Evolutionary conservation across 2,329 filamentous ascomycete species (phyloP), one percentile per base, ranked within the genome.

Genomic region (Bipolaris oryzae): DNA sequence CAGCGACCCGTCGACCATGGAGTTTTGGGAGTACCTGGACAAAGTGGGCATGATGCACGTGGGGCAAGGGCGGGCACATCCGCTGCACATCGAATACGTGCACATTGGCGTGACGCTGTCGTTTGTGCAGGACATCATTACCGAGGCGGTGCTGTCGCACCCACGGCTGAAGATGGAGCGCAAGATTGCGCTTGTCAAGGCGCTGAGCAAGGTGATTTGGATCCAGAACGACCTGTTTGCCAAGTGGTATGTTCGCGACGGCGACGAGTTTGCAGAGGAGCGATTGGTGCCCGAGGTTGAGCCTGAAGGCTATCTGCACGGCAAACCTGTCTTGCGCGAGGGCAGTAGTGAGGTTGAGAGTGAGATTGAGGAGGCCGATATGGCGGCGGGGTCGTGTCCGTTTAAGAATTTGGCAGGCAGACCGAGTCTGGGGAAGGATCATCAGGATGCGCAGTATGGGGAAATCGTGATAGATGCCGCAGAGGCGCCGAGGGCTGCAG

Each of bases 1-100:
- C 74, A 88, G 87, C 5, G 90, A 93, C 68, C 89, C 89, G 0
- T 87, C 85, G 48, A 86, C 85, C 62, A 87, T 90, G 82, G 87
- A 91, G 59, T 92, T 92, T 74, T 94, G 90, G 90, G 85, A 89
- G 68, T 94, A 94, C 71, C 79, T 94, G 42, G 89, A 93, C 78
- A 93, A 93, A 75, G 90, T 94, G 34, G 90, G 89, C 55, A 86
- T 91, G 81, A 93, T 93, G 89, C 90, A 93, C 73, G 87, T 89
- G n/a, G 89, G 89, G 1, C 85, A 88, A 43, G 89, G 87, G 16
- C 85, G 89, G 37, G 81, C 85, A 50, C 86, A 91, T 63, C 87
- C 89, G 1, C 81, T 93, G 15, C 89, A 92, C 68, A 84, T 94
- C 62, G 90, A 94, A 74, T 94, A 92, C 74, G 82, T 94, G 46